Conservation (phyloP, 2,329 filamentous ascomycete species). For the Colletotrichum chrysophilum region DNA sequence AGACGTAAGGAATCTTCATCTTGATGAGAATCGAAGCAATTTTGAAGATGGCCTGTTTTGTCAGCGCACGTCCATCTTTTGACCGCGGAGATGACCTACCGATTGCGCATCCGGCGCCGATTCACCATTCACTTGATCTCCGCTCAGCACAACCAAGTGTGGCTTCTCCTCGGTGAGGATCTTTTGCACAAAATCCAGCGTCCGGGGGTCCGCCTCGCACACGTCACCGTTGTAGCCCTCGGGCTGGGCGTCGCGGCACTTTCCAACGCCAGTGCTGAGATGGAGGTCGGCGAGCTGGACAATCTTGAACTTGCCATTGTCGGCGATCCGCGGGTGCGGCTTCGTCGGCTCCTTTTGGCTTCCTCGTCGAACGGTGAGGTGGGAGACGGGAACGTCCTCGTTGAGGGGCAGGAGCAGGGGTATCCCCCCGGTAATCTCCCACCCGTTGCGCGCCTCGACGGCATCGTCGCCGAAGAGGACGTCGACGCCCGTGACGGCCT, state of each 20-base stretch:
- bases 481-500: constrained; percentile 81
- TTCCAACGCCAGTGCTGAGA: constrained; percentile 85
- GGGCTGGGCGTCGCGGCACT: constrained; percentile 86
- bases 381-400: constrained; percentile 68
- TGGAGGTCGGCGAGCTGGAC: constrained; percentile 96
- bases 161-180: constrained; percentile 93
- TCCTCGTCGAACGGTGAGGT: constrained; percentile 81
- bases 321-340: constrained; percentile 77
- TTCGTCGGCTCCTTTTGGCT: constrained; percentile 67
- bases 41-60: constrained; percentile 82
- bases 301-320: constrained; percentile 96
- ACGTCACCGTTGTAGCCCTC: constrained; percentile 72
- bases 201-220: constrained; percentile 91
- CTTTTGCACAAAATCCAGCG: constrained; percentile 84
- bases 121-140: constrained; percentile 95
- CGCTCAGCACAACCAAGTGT: constrained; percentile 88
- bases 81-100: constrained; percentile 48
- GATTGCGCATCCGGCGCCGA: constrained; percentile 90
- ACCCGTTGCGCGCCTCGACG: constrained; percentile 85
- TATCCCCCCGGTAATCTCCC: constrained; percentile 76
- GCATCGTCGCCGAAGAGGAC: constrained; percentile 91
- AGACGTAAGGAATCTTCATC: constrained; percentile 88
- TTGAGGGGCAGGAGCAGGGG: constrained; percentile 73
- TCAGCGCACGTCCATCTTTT: neutral
- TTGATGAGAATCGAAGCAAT: constrained; percentile 83